These are phyloP conservation scores for Neofusicoccum ribis DNA, from an alignment of 2,329 filamentous ascomycete genomes.

Conservation along the genomic window DNA sequence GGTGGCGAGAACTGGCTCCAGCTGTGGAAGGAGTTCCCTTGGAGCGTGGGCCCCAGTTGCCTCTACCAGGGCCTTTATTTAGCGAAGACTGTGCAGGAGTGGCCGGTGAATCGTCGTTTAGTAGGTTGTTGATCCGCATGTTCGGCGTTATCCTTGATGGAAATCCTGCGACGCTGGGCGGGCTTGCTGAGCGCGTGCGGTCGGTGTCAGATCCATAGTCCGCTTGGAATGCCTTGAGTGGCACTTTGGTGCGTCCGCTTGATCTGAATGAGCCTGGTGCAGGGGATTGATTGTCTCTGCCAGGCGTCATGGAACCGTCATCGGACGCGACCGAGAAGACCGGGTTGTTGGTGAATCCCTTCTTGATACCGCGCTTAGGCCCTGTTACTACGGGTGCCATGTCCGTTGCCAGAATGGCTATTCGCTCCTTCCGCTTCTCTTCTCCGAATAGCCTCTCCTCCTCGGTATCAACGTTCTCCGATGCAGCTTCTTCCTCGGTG, in stretches of 20 bases:
- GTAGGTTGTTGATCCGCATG: constrained; percentile 51
- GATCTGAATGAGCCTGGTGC: constrained; percentile 30
- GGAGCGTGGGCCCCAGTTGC: constrained; percentile 49
- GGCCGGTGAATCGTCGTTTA: constrained; percentile 45
- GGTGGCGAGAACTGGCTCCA: constrained; percentile 25
- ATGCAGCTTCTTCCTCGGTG: constrained; percentile 62
- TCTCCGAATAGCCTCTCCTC: constrained; percentile 71
- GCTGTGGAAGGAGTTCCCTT: constrained; percentile 24
- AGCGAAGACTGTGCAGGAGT: constrained; percentile 27
- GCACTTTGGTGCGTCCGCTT: constrained; percentile 28
- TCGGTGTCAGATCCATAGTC: constrained; percentile 48
- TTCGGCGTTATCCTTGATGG: constrained; percentile 33
- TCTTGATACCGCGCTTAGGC: constrained; percentile 51
- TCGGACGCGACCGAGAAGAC: constrained; percentile 43
- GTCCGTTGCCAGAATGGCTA: constrained; percentile 71
- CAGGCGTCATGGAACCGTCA: constrained; percentile 42
- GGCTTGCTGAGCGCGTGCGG: constrained; percentile 48
- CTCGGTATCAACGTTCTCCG: constrained; percentile 73
- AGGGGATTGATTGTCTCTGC: constrained; percentile 41
- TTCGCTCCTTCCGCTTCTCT: constrained; percentile 71
- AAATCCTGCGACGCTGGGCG: constrained; percentile 40
- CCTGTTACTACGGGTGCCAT: constrained; percentile 65
- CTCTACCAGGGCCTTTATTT: constrained; percentile 48
- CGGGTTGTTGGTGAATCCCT: constrained; percentile 45
- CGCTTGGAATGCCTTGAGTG: constrained; percentile 31